Conservation (phyloP, 305 asterid species). For the Solanum hybrid region DNA sequence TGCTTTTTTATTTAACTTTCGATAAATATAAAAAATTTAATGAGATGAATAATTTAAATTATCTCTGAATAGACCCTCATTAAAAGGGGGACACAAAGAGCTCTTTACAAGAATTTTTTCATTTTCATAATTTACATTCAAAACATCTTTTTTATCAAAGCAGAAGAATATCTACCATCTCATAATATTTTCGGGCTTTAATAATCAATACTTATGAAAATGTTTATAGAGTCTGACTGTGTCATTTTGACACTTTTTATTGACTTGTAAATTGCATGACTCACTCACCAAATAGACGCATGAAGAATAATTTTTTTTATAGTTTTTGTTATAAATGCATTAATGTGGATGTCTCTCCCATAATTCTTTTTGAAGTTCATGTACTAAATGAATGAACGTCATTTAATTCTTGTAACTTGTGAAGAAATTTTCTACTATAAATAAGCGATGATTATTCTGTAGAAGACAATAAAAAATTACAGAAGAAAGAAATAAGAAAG, state of each 20-base stretch:
- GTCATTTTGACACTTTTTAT: no score
- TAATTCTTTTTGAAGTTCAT: neutral
- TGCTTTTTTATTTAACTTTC: neutral
- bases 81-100: neutral
- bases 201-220: neutral
- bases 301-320: no score
- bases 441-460: no score
- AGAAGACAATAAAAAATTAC: neutral
- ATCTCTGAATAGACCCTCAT: neutral
- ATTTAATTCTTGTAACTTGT: neutral
- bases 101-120: neutral
- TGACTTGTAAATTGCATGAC: no score
- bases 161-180: neutral
- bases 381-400: neutral
- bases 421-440: neutral
- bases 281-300: no score
- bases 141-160: neutral
- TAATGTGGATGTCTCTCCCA: neutral
- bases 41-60: neutral
- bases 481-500: neutral
- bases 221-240: neutral
- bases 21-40: no score
- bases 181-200: neutral
- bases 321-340: neutral
- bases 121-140: neutral